phyloP scores from a whole-genome alignment of 495 filamentous ascomycete genomes.

The Platismatia glauca region DNA sequence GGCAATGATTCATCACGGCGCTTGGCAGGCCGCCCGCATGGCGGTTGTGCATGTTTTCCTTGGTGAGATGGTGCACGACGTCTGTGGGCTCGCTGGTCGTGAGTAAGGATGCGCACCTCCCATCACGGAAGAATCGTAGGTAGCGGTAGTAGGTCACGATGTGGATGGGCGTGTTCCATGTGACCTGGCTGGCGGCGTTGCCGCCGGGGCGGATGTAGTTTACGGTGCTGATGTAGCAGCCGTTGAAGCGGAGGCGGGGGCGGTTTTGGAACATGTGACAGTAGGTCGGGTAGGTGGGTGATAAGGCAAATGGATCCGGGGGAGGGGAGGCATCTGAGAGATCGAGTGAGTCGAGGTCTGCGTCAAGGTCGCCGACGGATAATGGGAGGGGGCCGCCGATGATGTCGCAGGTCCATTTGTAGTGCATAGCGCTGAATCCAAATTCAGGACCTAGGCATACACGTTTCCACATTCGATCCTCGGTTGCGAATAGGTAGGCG shows the following conservation, averaged over 20 bases:
- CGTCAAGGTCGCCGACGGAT: slow-evolving; percentile 30
- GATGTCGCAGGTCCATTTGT: slow-evolving; percentile 59
- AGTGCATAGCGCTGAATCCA: slow-evolving; percentile 79
- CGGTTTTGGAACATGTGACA: slow-evolving; percentile 65
- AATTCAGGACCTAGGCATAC: slow-evolving; percentile 60
- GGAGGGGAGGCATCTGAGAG: background rate
- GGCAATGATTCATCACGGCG: slow-evolving; percentile 50
- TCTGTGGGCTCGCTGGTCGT: slow-evolving; percentile 74
- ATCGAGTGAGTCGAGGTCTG: slow-evolving; percentile 4
- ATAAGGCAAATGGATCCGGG: slow-evolving; percentile 6
- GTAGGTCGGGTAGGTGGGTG: slow-evolving; percentile 32
- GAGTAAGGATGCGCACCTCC: slow-evolving; percentile 66
- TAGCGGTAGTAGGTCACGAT: slow-evolving; percentile 98
- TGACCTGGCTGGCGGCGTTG: slow-evolving; percentile 43
- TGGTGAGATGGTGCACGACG: slow-evolving; percentile 65
- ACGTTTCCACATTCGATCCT: slow-evolving; percentile 83
- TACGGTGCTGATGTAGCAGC: slow-evolving; percentile 90
- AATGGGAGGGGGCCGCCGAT: slow-evolving; percentile 48
- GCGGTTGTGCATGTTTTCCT: slow-evolving; percentile 36
- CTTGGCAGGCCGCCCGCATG: slow-evolving; percentile 28
- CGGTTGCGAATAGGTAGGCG: slow-evolving; percentile 73
- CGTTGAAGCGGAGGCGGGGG: slow-evolving; percentile 85
- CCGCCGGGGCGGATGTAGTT: slow-evolving; percentile 86
- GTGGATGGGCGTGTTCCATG: slow-evolving; percentile 79
- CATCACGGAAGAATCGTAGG: slow-evolving; percentile 87